These are phyloP conservation scores for Hypoxylon sp. DNA, from an alignment of 2,329 filamentous ascomycete species.

Conservation along the genomic window DNA sequence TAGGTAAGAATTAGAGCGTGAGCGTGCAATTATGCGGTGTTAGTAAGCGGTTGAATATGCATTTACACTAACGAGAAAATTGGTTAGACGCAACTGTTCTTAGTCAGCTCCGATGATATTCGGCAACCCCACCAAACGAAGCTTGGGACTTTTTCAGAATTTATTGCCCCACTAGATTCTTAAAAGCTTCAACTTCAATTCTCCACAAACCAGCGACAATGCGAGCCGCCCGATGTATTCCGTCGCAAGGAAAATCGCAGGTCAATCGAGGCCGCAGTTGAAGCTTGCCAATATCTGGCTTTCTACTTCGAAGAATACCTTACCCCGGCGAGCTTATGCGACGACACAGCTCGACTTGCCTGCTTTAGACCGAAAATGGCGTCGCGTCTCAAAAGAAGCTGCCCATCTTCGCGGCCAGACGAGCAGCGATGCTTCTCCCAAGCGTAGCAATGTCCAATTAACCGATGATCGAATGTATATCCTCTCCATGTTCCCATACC, in stretches of 20 bases:
- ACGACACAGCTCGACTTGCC: slow-evolving; percentile 54
- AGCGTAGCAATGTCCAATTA: slow-evolving; percentile 28
- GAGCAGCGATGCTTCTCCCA: slow-evolving; percentile 5
- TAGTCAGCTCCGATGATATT: too few relatives aligned
- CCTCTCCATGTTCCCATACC: slow-evolving; percentile 93
- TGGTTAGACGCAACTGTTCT: too few relatives aligned
- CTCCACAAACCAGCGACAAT: slow-evolving; percentile 29
- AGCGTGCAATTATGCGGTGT: too few relatives aligned
- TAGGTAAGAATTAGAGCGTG: too few relatives aligned
- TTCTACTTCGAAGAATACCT: slow-evolving; percentile 11
- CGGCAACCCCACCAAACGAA: too few relatives aligned
- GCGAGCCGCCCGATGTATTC: slow-evolving; percentile 39
- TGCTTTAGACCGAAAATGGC: slow-evolving; percentile 63
- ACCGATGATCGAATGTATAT: slow-evolving; percentile 67
- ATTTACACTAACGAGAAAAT: too few relatives aligned
- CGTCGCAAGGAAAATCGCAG: slow-evolving; percentile 35
- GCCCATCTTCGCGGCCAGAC: neutral
- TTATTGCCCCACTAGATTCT: too few relatives aligned
- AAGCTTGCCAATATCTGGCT: slow-evolving; percentile 28
- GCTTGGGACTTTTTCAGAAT: too few relatives aligned
- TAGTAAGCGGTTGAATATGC: too few relatives aligned
- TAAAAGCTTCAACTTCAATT: too few relatives aligned
- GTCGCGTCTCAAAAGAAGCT: slow-evolving; percentile 53
- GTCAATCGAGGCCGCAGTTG: slow-evolving; percentile 34
- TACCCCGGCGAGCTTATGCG: slow-evolving; percentile 33